These are phyloP conservation scores for Brassica juncea DNA, from an alignment of 345 rosid species.

Conservation along the genomic window DNA sequence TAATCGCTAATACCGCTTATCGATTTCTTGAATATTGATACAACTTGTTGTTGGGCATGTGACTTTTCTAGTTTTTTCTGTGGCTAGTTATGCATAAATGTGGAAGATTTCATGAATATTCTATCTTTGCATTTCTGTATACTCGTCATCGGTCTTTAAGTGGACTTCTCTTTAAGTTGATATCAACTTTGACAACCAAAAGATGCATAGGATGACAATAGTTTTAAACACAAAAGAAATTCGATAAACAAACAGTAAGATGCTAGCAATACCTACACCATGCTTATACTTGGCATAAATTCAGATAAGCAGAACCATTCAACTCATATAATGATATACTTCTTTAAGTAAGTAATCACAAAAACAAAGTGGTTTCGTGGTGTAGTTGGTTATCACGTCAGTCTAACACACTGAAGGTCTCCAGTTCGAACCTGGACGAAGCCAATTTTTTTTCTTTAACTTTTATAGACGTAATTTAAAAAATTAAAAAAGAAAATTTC, in stretches of 20 bases:
- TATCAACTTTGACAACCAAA: not conserved
- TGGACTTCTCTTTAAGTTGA: not conserved
- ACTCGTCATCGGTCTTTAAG: not conserved
- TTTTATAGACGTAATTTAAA: not conserved
- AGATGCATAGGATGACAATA: not conserved
- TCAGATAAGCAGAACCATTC: not conserved
- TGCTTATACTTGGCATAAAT: not conserved
- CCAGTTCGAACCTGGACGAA: conserved; percentile 91
- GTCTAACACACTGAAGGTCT: conserved; percentile 99
- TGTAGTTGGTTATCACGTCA: conserved; percentile 99
- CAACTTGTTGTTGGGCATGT: not conserved
- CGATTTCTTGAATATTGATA: no score
- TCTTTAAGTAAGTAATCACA: no score
- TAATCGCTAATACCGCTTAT: no score
- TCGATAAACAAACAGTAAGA: not conserved
- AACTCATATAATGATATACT: no score
- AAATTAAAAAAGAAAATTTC: not conserved
- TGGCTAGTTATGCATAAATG: not conserved
- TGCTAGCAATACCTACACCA: not conserved
- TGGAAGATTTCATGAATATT: not conserved
- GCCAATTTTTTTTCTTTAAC: not conserved
- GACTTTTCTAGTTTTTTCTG: not conserved
- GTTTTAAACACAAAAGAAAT: not conserved
- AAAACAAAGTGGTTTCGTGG: conserved; percentile 64
- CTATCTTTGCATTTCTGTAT: not conserved